A percentile compares a stretch with the other conserved stretches of the same genome.
These are phyloP conservation scores for Coemansia sp. DNA, from an alignment of 192 early-diverging fungal genomes.

Conservation along the genomic window DNA sequence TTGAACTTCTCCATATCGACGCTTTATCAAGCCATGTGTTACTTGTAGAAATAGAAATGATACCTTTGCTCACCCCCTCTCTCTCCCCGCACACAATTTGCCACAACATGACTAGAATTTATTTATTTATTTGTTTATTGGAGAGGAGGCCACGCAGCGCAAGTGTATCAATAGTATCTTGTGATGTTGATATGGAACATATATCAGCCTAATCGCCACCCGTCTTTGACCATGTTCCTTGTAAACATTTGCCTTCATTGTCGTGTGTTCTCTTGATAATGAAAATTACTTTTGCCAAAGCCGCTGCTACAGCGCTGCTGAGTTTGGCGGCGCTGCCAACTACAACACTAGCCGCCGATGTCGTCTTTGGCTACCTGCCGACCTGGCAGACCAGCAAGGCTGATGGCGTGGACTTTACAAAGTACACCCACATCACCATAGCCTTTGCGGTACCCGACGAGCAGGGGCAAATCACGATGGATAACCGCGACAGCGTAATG, in stretches of 20 bases:
- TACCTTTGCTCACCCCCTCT: too few species aligned
- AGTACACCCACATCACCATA: constrained; percentile 67
- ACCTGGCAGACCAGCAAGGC: constrained; percentile 43
- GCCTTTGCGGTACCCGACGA: constrained; percentile 57
- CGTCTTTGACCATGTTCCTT: background rate
- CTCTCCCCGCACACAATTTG: too few species aligned
- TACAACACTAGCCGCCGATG: background rate
- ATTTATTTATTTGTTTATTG: too few species aligned
- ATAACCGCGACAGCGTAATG: constrained; percentile 30
- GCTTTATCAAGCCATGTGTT: too few species aligned
- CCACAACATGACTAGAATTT: too few species aligned
- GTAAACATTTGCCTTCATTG: background rate
- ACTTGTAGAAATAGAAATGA: too few species aligned
- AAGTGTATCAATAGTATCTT: too few species aligned
- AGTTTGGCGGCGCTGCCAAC: background rate
- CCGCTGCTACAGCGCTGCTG: background rate
- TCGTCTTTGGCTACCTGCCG: constrained; percentile 50
- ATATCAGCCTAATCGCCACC: too few species aligned
- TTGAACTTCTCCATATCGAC: too few species aligned
- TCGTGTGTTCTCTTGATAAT: too few species aligned
- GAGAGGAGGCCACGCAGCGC: too few species aligned
- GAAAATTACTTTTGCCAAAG: background rate
- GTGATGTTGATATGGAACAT: too few species aligned
- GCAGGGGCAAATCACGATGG: constrained; percentile 29
- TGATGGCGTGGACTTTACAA: constrained; percentile 39